Conservation (phyloP, 257 asterid genomes). For the Buddleja alternifolia region DNA sequence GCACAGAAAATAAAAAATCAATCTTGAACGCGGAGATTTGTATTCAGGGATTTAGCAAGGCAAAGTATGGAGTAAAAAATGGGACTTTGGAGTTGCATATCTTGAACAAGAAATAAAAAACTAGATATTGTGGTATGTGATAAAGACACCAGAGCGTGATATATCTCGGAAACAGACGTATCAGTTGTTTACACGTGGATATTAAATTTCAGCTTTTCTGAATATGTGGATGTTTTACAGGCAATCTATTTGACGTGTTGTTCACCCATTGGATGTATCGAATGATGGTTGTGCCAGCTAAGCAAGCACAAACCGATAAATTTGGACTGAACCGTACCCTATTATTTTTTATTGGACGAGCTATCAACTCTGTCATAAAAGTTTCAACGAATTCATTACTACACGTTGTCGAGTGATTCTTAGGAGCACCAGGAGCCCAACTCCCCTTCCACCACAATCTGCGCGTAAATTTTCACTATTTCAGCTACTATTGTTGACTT, state of each 20-base stretch:
- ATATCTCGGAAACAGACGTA: slow-evolving; percentile 24
- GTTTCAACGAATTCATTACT: too few species aligned
- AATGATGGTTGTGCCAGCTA: too few species aligned
- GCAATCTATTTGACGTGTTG: slow-evolving; percentile 17
- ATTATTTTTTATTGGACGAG: too few species aligned
- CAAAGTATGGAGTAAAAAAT: slow-evolving; percentile 18
- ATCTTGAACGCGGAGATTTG: slow-evolving; percentile 6
- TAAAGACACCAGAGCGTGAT: slow-evolving; percentile 15
- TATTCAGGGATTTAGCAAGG: not conserved
- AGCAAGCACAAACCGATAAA: too few species aligned
- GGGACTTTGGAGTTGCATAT: slow-evolving; percentile 19
- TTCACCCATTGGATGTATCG: slow-evolving; percentile 26
- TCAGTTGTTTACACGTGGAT: slow-evolving; percentile 10
- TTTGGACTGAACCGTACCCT: too few species aligned
- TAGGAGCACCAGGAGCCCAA: too few species aligned
- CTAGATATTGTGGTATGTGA: not conserved
- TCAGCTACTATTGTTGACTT: too few species aligned
- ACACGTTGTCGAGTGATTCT: too few species aligned
- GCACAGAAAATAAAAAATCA: not conserved
- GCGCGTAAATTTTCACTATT: too few species aligned
- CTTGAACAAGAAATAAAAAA: slow-evolving; percentile 13
- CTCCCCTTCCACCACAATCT: too few species aligned
- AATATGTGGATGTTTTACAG: slow-evolving; percentile 22
- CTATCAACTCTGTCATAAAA: too few species aligned
- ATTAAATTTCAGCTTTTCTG: not conserved